Base-by-base conservation (phyloP, 225 moss, liverwort and hornwort genomes). In the Marchantia polymorpha region DNA sequence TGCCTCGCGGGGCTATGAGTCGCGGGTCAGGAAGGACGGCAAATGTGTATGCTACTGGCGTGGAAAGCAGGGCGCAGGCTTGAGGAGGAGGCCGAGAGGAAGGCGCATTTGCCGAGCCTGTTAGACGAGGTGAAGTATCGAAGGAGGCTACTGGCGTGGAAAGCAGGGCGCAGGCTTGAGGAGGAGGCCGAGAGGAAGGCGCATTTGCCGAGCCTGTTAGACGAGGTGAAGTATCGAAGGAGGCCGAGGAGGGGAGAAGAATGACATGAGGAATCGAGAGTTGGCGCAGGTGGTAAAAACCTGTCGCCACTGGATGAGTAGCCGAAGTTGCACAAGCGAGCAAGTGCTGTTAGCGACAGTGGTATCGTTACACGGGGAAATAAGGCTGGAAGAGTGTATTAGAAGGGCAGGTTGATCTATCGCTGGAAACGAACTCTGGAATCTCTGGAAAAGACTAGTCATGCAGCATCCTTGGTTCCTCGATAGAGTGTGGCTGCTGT, bases 291-390 rank as follows among this genome's bases (percentile, higher is more conserved):
- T 75, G 69, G 27, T 79, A 50, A 64, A 52, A 48, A 79, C 82
- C 82, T 85, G 76, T 82, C 82, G 79, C 82, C 85, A 85, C 16
- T 82, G 78, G 82, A 82, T 82, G 80, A 63, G 71, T 65, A 82
- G 81, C 53, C n/a, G 82, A 64, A 82, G 47, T 71, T 46, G 75
- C 23, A 66, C 26, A 20, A 69, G 54, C 25, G 49, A 69, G 52
- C 30, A 73, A 64, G 52, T 69, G 66, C 66, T 72, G 55, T 27
- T 47, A 78, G 65, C 39, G 46, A 53, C 10, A 23, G 64, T 27
- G 52, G 64, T 27, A 19, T 69, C 56, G 60, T 67, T 69, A 52
- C 76, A 69, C 27, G 60, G 67, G 17, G 78, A 39, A 13, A 66
- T 66, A 47, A 66, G 80, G 80, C 52, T 78, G 78, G 72, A 56